Percentiles rank a stretch among this genome's conserved stretches.
Evolutionary conservation across 148 eudicot genomes (phyloP).

Genomic region (Rhododendron kiyosumense): DNA sequence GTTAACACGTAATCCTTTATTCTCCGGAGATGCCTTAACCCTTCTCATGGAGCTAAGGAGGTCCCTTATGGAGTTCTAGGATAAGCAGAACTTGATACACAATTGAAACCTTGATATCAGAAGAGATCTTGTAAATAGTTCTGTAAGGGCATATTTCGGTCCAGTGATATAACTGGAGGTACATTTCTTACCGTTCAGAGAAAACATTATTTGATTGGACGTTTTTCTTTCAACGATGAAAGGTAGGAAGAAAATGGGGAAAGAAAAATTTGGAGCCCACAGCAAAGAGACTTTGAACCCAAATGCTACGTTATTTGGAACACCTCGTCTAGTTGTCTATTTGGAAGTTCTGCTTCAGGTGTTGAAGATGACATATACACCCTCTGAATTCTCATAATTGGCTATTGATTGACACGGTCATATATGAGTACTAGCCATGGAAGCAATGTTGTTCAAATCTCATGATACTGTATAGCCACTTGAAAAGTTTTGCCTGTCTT

Average conservation of each 20-base stretch:
- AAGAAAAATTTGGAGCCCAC: not conserved
- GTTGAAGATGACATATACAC: not conserved
- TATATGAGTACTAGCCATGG: not conserved
- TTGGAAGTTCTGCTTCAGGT: not conserved
- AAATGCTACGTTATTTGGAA: not conserved
- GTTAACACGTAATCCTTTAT: too few relatives aligned
- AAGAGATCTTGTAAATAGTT: not conserved
- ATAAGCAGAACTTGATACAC: too few relatives aligned
- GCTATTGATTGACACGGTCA: not conserved
- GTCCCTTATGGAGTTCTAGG: too few relatives aligned
- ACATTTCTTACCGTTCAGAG: not conserved
- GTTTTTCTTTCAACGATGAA: not conserved
- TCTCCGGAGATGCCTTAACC: too few relatives aligned
- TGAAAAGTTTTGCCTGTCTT: not conserved
- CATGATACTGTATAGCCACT: not conserved
- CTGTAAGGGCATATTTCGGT: not conserved
- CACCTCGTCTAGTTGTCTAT: not conserved
- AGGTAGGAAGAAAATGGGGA: not conserved
- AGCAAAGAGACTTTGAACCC: not conserved
- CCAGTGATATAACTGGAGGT: not conserved
- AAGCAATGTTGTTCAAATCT: not conserved
- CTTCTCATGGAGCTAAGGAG: too few relatives aligned
- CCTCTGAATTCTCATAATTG: not conserved
- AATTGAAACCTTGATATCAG: not conserved
- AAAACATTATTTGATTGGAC: not conserved